These are phyloP conservation scores for Mycena maculata DNA, from an alignment of 768 basidiomycete species.

Conservation along the genomic window DNA sequence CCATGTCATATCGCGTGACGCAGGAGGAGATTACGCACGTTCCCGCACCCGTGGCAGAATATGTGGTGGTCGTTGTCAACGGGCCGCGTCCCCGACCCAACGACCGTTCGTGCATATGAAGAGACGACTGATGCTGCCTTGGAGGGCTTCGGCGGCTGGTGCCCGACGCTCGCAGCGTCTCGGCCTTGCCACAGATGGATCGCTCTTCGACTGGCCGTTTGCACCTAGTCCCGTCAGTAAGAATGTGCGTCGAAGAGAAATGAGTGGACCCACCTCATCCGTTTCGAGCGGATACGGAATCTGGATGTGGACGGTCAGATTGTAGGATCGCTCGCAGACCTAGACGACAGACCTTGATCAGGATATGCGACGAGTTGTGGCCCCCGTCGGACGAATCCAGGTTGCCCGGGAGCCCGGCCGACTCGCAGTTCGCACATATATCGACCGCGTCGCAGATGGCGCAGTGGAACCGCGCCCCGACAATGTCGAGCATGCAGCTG, in stretches of 20 bases:
- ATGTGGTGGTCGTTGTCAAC: slow-evolving; percentile 65
- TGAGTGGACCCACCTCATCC: slow-evolving; percentile 61
- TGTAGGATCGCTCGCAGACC: neutral
- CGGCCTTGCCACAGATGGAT: slow-evolving; percentile 80
- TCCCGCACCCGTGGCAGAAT: slow-evolving; percentile 69
- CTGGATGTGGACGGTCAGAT: slow-evolving; percentile 51
- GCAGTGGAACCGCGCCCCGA: slow-evolving; percentile 94
- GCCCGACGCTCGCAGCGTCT: slow-evolving; percentile 73
- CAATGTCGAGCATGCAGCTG: slow-evolving; percentile 90
- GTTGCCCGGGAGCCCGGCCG: slow-evolving; percentile 86
- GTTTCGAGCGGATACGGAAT: slow-evolving; percentile 87
- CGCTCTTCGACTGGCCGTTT: slow-evolving; percentile 80
- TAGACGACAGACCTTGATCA: slow-evolving; percentile 87
- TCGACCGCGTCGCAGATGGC: slow-evolving; percentile 88
- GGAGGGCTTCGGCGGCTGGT: slow-evolving; percentile 53
- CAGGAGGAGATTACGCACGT: slow-evolving; percentile 52
- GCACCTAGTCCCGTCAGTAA: slow-evolving; percentile 48
- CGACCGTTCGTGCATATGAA: slow-evolving; percentile 74
- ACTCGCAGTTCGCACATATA: slow-evolving; percentile 89
- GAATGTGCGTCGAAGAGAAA: neutral
- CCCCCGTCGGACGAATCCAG: slow-evolving; percentile 81
- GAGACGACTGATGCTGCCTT: slow-evolving; percentile 71
- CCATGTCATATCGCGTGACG: neutral
- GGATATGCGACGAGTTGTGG: slow-evolving; percentile 87
- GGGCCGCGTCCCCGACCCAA: slow-evolving; percentile 61